Evolutionary conservation across 179 eudicot genomes (phyloP), one percentile per base, ranked within the genome.

Genomic region (Heliamphora pulchella): DNA sequence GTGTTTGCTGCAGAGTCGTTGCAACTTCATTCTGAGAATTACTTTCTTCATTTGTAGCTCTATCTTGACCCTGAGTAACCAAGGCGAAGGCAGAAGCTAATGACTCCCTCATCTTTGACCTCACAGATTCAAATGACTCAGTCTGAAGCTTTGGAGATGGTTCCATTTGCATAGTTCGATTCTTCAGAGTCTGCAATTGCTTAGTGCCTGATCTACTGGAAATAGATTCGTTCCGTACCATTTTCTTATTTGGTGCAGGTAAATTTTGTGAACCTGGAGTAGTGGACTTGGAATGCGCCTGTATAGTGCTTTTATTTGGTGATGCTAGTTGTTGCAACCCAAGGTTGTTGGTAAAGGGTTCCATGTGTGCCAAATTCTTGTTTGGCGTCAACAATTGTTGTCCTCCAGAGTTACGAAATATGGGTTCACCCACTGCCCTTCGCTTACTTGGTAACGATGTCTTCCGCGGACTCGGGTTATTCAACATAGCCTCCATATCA

Each of bases 91-190:
- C 94, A 75, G 90, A 85, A 86, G 97, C 93, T 79, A 96, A 86
- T 50, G 97, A 89, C 71, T 96, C 98, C 82, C 95, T 92, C 93
- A 96, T 88, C 84, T 92, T 96, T 55, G 91, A 87, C 85, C 99
- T 89, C 18, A 93, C 90, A 79, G 94, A 89, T 63, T 90, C 94
- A 73, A 71, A 86, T 48, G 93, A 82, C 79, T 86, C 96, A 3
- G 80, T 68, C 51, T 75, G 85, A 47, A 54, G 79, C 81, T 90
- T 95, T 39, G 92, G 86, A 57, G 89, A 78, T 43, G 86, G 80
- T 81, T 82, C 88, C 58, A 79, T 69, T 77, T 75, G 92, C 6
- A 79, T 71, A 81, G 77, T 80, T 88, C 83, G 83, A 79, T 79
- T 87, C 79, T 87, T 95, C 1, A 82, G 80, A 74, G 85, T 68